Conservation (phyloP, 495 filamentous ascomycete genomes). For the Astrothelium subdiscretum region DNA sequence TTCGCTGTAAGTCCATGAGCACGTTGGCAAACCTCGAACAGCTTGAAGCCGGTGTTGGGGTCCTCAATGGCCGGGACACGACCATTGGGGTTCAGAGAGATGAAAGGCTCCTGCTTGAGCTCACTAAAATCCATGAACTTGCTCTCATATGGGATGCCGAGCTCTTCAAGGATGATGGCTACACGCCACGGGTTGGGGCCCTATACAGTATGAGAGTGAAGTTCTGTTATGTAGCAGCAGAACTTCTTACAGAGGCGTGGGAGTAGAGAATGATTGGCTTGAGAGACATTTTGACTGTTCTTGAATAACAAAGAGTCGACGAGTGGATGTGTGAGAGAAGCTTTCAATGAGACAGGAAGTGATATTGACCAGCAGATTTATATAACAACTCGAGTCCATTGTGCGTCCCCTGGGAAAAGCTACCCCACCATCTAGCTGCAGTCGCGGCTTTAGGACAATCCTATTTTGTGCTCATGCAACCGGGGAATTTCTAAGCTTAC, state of each 20-base stretch:
- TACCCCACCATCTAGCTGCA: too few species aligned
- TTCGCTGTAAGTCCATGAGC: background rate
- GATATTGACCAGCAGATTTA: background rate
- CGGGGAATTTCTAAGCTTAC: too few species aligned
- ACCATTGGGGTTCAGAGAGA: slow-evolving; percentile 30
- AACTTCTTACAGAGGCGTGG: slow-evolving; percentile 6
- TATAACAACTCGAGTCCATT: too few species aligned
- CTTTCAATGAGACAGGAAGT: background rate
- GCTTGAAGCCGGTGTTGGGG: slow-evolving; percentile 30
- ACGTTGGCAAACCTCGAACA: slow-evolving; percentile 27
- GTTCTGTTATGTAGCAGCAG: background rate
- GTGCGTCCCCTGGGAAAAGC: too few species aligned
- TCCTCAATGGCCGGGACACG: slow-evolving; percentile 31
- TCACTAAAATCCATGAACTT: slow-evolving; percentile 5
- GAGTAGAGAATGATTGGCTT: slow-evolving; percentile 18
- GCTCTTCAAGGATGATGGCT: slow-evolving; percentile 19
- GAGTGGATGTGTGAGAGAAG: background rate
- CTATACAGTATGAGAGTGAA: background rate
- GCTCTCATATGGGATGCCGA: slow-evolving; percentile 17
- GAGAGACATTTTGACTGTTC: slow-evolving; percentile 8
- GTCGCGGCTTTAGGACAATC: too few species aligned
- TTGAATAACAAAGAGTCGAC: background rate
- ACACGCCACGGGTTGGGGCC: slow-evolving; percentile 17
- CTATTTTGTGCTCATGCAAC: too few species aligned
- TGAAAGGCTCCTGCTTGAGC: slow-evolving; percentile 12